Base-by-base conservation (phyloP, 164 flowering plant genomes). In the Sedum album region DNA sequence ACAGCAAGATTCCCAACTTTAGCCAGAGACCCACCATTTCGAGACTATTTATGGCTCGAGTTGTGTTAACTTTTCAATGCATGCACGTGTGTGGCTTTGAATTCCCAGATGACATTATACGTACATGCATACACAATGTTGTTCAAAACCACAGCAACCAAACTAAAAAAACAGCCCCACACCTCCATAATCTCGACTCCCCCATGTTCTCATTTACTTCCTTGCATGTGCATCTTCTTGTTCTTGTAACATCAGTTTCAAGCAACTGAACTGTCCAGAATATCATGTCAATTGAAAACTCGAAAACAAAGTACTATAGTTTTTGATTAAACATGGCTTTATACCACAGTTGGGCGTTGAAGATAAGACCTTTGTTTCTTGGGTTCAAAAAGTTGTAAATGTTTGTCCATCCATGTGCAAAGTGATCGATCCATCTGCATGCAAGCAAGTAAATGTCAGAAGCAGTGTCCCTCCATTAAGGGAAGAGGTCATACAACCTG, bases 1-100 rank as follows among this genome's bases (percentile, higher is more conserved):
- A n/a, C n/a, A n/a, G n/a, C n/a, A n/a, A n/a, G n/a, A n/a, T n/a
- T n/a, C 42, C 42, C 42, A 4, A 39, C 6, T 39, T 39, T 39
- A 39, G 42, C 5, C 0, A 39, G 42, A 39, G 42, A 39, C 42
- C 42, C 42, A 39, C 42, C 42, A 39, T 39, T 39, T 39, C 42
- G 1, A 14, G 42, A 39, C 42, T 14, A 39, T 10, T 39, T 14
- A 39, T 39, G 11, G 11, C 42, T 39, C 42, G 42, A 39, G 42
- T 39, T 39, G 42, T 39, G 48, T 44, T 44, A 13, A 11, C 48
- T 42, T 42, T 42, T 66, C 70, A 61, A 35, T 15, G 17, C 33
- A 21, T 72, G 73, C 80, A 77, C 80, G 80, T 77, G 75, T 72
- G 74, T 71, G 62, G 69, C 78, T 71, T 72, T 70, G 51, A 75